Evolutionary conservation across 2,329 filamentous ascomycete genomes (phyloP).

Genomic region (Aureobasidium sp.): DNA sequence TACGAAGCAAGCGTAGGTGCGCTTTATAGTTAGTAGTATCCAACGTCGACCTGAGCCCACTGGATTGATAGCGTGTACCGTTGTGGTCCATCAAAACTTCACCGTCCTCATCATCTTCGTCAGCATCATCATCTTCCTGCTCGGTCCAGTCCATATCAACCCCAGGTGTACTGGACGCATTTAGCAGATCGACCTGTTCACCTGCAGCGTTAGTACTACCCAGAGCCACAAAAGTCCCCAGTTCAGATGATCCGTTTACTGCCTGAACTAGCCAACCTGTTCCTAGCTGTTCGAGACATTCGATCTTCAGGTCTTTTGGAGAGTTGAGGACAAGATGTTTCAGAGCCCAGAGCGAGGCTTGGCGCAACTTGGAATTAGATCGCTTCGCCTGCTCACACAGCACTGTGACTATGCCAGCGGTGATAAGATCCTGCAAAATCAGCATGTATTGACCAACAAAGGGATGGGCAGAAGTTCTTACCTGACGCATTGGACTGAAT

Average conservation of each 20-base stretch:
- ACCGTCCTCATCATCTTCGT: slow-evolving; percentile 33
- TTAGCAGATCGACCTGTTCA: slow-evolving; percentile 51
- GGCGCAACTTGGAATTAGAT: slow-evolving; percentile 64
- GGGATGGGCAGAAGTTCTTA: slow-evolving; percentile 41
- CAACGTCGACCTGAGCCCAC: slow-evolving; percentile 26
- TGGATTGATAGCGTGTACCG: slow-evolving; percentile 28
- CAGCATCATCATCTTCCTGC: slow-evolving; percentile 21
- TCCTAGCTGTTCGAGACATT: slow-evolving; percentile 67
- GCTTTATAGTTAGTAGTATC: slow-evolving; percentile 14
- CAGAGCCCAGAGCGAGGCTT: slow-evolving; percentile 86
- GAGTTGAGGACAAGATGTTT: slow-evolving; percentile 79
- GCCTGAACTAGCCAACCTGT: slow-evolving; percentile 73
- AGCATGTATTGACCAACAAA: slow-evolving; percentile 31
- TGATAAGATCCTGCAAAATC: slow-evolving; percentile 47
- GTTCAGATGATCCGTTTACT: slow-evolving; percentile 50
- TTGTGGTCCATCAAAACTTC: slow-evolving; percentile 36
- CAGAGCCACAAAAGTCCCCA: slow-evolving; percentile 29
- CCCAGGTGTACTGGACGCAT: slow-evolving; percentile 37
- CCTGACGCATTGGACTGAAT: slow-evolving; percentile 80
- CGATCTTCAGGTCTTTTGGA: slow-evolving; percentile 62
- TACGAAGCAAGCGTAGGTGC: slow-evolving; percentile 15
- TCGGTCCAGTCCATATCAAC: slow-evolving; percentile 30
- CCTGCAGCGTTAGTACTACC: slow-evolving; percentile 51
- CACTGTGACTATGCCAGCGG: slow-evolving; percentile 63
- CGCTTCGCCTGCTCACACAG: slow-evolving; percentile 81